Conservation (phyloP, 2,329 filamentous ascomycete species). For the Xylaria sp. region DNA sequence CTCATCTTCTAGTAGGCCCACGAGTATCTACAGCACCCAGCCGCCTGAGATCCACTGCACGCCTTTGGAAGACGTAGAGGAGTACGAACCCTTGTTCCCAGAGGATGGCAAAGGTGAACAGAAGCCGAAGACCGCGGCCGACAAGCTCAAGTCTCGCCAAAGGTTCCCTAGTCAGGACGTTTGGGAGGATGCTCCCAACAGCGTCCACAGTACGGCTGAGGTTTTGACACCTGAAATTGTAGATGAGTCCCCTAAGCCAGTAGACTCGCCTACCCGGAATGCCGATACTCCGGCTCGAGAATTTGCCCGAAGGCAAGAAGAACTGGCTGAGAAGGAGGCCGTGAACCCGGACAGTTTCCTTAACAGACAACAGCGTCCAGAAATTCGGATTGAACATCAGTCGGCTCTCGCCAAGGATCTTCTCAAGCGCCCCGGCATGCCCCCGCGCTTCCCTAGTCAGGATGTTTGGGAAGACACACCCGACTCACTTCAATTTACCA, state of each 20-base stretch:
- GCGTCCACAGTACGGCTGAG: conserved; percentile 70
- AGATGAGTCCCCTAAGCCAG: conserved; percentile 38
- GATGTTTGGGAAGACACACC: conserved; percentile 95
- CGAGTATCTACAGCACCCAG: conserved; percentile 55
- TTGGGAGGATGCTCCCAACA: conserved; percentile 93
- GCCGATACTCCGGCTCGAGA: conserved; percentile 55
- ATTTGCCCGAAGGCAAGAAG: conserved; percentile 62
- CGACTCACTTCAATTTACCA: conserved; percentile 73
- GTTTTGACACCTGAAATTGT: conserved; percentile 73
- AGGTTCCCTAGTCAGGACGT: conserved; percentile 90
- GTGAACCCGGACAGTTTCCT: conserved; percentile 47
- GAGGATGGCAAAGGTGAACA: conserved; percentile 58
- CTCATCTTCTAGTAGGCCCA: conserved; percentile 57
- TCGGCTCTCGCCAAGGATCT: conserved; percentile 47
- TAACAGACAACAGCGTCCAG: conserved; percentile 44
- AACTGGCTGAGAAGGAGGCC: conserved; percentile 55
- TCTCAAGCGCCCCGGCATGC: conserved; percentile 46
- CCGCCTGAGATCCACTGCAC: conserved; percentile 56
- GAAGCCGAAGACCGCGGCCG: conserved; percentile 36
- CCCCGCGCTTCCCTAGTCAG: conserved; percentile 78
- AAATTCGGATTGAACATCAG: conserved; percentile 43
- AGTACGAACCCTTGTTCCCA: conserved; percentile 92
- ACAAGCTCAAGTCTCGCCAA: conserved; percentile 52
- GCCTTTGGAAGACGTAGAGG: conserved; percentile 79
- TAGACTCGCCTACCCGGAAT: conserved; percentile 35